phyloP scores from a whole-genome alignment of 2,329 filamentous ascomycete species.

The Penicillium fuscoglaucum region DNA sequence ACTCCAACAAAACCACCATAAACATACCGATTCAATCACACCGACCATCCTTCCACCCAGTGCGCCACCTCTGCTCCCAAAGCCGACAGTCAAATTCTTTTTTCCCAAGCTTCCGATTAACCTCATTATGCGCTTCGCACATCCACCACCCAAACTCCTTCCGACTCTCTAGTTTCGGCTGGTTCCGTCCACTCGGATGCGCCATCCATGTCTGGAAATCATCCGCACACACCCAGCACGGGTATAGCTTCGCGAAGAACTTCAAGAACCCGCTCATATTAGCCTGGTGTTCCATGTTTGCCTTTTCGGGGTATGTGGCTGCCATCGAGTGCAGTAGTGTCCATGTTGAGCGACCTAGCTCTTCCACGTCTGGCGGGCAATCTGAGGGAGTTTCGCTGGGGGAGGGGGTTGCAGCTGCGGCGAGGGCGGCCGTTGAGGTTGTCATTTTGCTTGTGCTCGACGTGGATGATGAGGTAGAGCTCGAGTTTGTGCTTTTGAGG shows the following conservation, averaged over 20 bases:
- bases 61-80: constrained; percentile 95
- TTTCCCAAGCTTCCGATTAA: constrained; percentile 79
- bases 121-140: constrained; percentile 54
- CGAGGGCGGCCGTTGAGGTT: constrained; percentile 38
- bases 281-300: constrained; percentile 67
- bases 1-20: not conserved
- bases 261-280: constrained; percentile 77
- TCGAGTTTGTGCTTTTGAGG: constrained; percentile 21
- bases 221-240: constrained; percentile 92
- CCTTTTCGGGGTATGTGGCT: constrained; percentile 74
- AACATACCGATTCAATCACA: constrained; percentile 53
- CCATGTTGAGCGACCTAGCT: constrained; percentile 85
- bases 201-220: constrained; percentile 84
- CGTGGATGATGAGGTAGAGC: constrained; percentile 8
- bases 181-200: constrained; percentile 57
- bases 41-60: constrained; percentile 72
- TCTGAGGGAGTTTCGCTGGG: constrained; percentile 52
- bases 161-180: constrained; percentile 59
- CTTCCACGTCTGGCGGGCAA: constrained; percentile 88
- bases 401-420: constrained; percentile 36
- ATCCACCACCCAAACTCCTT: constrained; percentile 51
- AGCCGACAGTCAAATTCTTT: constrained; percentile 80
- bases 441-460: constrained; percentile 25
- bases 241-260: constrained; percentile 83
- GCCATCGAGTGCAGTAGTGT: constrained; percentile 90